These are phyloP conservation scores for Talaromyces verruculosus DNA, from an alignment of 2,329 filamentous ascomycete species.

Conservation along the genomic window DNA sequence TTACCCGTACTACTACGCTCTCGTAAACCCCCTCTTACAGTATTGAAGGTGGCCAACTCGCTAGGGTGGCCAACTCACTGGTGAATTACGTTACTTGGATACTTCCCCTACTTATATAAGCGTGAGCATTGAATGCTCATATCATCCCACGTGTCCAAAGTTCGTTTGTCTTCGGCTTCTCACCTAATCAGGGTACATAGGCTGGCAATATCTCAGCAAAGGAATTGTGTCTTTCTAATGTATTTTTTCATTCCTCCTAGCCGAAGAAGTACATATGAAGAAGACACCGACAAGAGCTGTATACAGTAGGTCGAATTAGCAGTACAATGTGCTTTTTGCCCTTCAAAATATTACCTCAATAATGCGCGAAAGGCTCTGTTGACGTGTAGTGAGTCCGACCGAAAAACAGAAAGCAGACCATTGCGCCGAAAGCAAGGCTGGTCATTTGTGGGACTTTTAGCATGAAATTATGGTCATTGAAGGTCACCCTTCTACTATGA, in stretches of 20 bases:
- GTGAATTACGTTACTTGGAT: background rate
- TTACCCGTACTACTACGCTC: too few species aligned
- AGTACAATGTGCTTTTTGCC: background rate
- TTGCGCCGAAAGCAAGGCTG: background rate
- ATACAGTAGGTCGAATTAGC: too few species aligned
- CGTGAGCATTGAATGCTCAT: background rate
- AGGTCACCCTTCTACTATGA: background rate
- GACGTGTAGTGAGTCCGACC: background rate
- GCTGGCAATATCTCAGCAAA: background rate
- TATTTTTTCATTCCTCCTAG: too few species aligned
- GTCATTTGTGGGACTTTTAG: background rate
- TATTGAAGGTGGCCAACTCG: too few species aligned
- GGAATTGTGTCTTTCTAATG: too few species aligned
- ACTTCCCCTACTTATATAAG: background rate
- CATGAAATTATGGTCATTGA: background rate
- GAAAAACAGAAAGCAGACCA: background rate
- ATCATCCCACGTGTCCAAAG: background rate
- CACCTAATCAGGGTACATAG: background rate
- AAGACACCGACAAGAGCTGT: too few species aligned
- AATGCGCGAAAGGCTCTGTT: background rate
- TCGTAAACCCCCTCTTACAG: too few species aligned
- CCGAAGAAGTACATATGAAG: too few species aligned
- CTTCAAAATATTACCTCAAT: background rate
- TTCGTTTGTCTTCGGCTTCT: background rate
- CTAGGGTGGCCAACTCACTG: too few species aligned